Conservation (phyloP, 2,329 filamentous ascomycete genomes). For the Raffaelea ambrosiae region DNA sequence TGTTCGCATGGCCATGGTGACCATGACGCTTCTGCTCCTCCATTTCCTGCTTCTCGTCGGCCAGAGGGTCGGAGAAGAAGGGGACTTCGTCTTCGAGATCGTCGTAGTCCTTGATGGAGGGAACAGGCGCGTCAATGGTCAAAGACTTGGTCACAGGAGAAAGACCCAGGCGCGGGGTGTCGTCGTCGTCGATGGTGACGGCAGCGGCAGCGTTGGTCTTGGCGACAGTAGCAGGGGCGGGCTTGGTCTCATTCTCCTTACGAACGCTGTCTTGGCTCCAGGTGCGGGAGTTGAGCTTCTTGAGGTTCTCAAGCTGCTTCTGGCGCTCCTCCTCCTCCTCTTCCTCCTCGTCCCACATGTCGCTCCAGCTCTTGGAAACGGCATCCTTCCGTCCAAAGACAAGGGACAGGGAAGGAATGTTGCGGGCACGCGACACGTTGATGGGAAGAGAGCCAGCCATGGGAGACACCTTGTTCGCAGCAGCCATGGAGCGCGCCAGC, state of each 20-base stretch:
- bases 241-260: background rate
- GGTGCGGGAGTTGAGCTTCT: slow-evolving; percentile 63
- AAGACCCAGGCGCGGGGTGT: slow-evolving; percentile 32
- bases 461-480: slow-evolving; percentile 38
- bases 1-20: slow-evolving; percentile 9
- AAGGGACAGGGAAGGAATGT: slow-evolving; percentile 62
- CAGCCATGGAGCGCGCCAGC: background rate
- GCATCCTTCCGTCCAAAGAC: slow-evolving; percentile 71
- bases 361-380: slow-evolving; percentile 98
- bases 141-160: slow-evolving; percentile 30
- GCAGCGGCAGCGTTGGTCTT: slow-evolving; percentile 17
- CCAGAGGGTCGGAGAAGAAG: slow-evolving; percentile 60
- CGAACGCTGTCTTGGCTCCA: slow-evolving; percentile 68
- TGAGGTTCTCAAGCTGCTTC: slow-evolving; percentile 50
- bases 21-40: slow-evolving; percentile 21
- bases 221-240: background rate
- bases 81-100: slow-evolving; percentile 63
- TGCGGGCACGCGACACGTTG: slow-evolving; percentile 66
- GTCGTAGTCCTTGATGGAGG: slow-evolving; percentile 42
- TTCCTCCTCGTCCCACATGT: slow-evolving; percentile 89
- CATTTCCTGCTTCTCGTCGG: slow-evolving; percentile 24
- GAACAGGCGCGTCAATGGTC: slow-evolving; percentile 29
- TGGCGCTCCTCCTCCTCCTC: slow-evolving; percentile 60
- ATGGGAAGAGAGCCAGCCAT: slow-evolving; percentile 68
- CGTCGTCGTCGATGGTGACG: slow-evolving; percentile 26